Evolutionary conservation across 2,329 filamentous ascomycete genomes (phyloP), one percentile per base, ranked within the genome.

Genomic region (Paraphaeosphaeria minitans): DNA sequence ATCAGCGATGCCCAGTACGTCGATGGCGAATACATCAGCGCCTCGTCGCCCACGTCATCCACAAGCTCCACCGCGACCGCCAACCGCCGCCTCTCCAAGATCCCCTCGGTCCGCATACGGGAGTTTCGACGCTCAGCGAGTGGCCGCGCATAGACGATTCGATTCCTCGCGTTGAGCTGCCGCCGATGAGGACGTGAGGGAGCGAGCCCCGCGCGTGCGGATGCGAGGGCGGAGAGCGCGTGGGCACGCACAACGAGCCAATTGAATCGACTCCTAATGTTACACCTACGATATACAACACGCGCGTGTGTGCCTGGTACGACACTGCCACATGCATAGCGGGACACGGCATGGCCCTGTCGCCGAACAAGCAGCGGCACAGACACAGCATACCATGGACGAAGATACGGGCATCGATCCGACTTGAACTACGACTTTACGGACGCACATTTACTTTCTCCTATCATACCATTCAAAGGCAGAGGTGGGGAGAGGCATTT

Each of bases 21-120:
- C 65, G 92, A 98, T 75, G 95, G 93, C 79, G 94, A 97, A 82
- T 97, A 97, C 81, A 84, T 97, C 77, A 96, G 93, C 83, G 76
- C 76, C 52, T 72, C 73, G 19, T 73, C 72, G 22, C 75, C 75
- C 21, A 70, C 71, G 14, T 71, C 71, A 12, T 67, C 72, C 43
- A 73, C 68, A 8, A 71, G 68, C 19, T 66, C 70, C 27, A 64
- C 63, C 37, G 62, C 67, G 4, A 67, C 67, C 50, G 39, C 41
- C 63, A 70, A 63, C 57, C 65, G 70, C 33, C 73, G 74, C 35
- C 68, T 75, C 61, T 75, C 73, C 67, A 75, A 75, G 59, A 69
- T 70, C 58, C 74, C 74, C 13, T 64, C 65, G 7, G 65, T 75
- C 39, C 58, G 71, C 48, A 71, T 77, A 57, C 71, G 63, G 59